Evolutionary conservation across 768 basidiomycete genomes (phyloP).

Genomic region (Mycena rebaudengoi): DNA sequence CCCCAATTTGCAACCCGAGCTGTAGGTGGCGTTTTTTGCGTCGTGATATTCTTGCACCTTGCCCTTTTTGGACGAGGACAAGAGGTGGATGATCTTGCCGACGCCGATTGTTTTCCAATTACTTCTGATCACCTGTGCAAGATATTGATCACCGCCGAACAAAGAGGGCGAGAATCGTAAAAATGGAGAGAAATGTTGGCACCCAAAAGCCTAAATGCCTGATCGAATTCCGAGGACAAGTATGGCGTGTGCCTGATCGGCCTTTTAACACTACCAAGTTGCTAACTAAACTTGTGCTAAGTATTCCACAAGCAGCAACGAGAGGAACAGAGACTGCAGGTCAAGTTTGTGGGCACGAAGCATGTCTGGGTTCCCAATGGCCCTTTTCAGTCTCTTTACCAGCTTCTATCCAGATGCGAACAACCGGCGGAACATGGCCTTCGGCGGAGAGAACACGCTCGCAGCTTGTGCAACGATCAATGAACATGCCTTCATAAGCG

Average conservation of each 20-base stretch:
- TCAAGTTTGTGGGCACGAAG: conserved; percentile 45
- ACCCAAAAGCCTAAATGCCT: not conserved
- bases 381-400: conserved; percentile 37
- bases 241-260: conserved; percentile 20
- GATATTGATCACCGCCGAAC: not conserved
- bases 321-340: conserved; percentile 6
- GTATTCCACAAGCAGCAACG: not conserved
- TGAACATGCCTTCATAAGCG: conserved; percentile 69
- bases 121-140: not conserved
- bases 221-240: not conserved
- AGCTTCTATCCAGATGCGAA: conserved; percentile 58
- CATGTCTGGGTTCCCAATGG: conserved; percentile 63
- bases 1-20: conserved; percentile 4
- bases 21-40: not conserved
- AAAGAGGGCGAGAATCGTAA: not conserved
- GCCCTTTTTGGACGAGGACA: conserved; percentile 1
- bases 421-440: conserved; percentile 77
- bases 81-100: not conserved
- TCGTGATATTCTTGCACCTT: not conserved
- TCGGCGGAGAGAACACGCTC: conserved; percentile 73
- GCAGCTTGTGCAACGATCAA: conserved; percentile 66
- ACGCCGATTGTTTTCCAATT: not conserved
- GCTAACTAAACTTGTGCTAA: too few species aligned
- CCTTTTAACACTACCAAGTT: too few species aligned
- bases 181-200: conserved; percentile 4